Conservation (phyloP, 2,329 filamentous ascomycete species). For the Fusarium bactridioides region DNA sequence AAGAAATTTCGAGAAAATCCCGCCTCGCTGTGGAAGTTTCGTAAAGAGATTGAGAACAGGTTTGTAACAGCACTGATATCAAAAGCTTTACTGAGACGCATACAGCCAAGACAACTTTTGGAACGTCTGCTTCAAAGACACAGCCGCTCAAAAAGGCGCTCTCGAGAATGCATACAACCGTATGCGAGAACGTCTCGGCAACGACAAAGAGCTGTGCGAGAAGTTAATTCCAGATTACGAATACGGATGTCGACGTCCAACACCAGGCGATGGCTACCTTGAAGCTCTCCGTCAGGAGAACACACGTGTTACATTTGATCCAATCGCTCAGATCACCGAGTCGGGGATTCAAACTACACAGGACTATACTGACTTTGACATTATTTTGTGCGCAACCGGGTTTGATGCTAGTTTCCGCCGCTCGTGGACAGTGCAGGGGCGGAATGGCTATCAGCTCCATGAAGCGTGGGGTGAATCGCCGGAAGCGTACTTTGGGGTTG, state of each 20-base stretch:
- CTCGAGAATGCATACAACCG: background rate
- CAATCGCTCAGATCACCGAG: slow-evolving; percentile 8
- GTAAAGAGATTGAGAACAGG: background rate
- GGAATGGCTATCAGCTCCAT: background rate
- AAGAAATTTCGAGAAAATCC: background rate
- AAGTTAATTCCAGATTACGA: slow-evolving; percentile 33
- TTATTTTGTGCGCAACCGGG: slow-evolving; percentile 22
- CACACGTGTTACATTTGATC: slow-evolving; percentile 1
- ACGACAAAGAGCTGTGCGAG: slow-evolving; percentile 2
- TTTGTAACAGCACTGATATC: background rate
- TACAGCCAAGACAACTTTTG: background rate
- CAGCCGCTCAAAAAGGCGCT: background rate
- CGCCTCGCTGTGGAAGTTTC: background rate
- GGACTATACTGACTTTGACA: slow-evolving; percentile 1
- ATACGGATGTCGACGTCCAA: slow-evolving; percentile 37
- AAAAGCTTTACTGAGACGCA: background rate
- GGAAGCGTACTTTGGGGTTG: slow-evolving; percentile 6
- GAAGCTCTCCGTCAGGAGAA: slow-evolving; percentile 30
- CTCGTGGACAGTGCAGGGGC: background rate
- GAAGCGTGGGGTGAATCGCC: slow-evolving; percentile 12
- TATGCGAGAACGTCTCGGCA: slow-evolving; percentile 10
- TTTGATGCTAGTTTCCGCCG: slow-evolving; percentile 24
- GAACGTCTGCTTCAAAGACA: background rate
- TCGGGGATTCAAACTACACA: background rate
- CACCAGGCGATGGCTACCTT: slow-evolving; percentile 36